Conservation (phyloP, 2,329 filamentous ascomycete species). For the Penicillium crustosum region DNA sequence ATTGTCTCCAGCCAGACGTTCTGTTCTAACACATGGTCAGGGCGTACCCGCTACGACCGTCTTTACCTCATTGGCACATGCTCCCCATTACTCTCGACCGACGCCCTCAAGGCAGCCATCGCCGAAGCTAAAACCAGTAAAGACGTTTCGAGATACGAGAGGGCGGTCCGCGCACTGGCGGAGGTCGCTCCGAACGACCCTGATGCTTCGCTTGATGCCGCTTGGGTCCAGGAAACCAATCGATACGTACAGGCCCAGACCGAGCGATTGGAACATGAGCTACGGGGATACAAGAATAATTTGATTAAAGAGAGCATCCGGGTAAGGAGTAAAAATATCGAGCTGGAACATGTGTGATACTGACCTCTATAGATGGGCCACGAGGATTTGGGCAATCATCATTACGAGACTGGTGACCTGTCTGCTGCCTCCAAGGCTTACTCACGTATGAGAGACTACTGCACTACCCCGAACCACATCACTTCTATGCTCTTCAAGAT, state of each 20-base stretch:
- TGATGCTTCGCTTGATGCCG: conserved; percentile 64
- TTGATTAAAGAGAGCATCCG: conserved; percentile 95
- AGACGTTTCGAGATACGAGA: conserved; percentile 70
- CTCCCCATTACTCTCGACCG: conserved; percentile 72
- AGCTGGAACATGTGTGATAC: neutral
- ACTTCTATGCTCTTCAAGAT: conserved; percentile 78
- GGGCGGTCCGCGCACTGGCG: conserved; percentile 65
- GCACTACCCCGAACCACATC: conserved; percentile 79
- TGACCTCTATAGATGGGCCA: conserved; percentile 73
- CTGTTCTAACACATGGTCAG: conserved; percentile 46
- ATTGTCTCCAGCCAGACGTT: neutral
- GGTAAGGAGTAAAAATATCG: conserved; percentile 50
- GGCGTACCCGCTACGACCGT: conserved; percentile 76
- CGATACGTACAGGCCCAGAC: conserved; percentile 69
- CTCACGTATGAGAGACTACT: conserved; percentile 84
- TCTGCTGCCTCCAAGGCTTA: conserved; percentile 73
- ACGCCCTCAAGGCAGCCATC: conserved; percentile 78
- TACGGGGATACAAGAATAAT: conserved; percentile 95
- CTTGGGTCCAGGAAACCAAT: conserved; percentile 72
- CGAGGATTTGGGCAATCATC: conserved; percentile 84
- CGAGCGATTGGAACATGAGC: conserved; percentile 74
- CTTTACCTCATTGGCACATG: conserved; percentile 77
- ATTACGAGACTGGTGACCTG: conserved; percentile 75
- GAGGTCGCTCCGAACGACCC: conserved; percentile 65
- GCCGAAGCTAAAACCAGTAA: conserved; percentile 72